Evolutionary conservation across 2,329 filamentous ascomycete species (phyloP).

Genomic region (Diplocarpon rosae): DNA sequence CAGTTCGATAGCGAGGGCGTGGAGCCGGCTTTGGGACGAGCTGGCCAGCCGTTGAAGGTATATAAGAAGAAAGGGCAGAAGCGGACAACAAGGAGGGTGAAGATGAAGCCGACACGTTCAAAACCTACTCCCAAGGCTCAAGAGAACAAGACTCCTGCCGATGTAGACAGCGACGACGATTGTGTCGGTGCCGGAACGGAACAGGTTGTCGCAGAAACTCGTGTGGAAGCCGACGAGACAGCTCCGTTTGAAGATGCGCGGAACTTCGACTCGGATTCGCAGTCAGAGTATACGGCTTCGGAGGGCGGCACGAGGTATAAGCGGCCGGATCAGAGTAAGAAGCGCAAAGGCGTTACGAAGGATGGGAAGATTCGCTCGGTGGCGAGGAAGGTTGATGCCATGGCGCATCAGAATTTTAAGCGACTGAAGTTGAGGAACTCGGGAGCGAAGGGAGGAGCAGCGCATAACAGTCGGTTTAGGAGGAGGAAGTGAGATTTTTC

Average conservation of each 20-base stretch:
- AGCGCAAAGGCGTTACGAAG: conserved; percentile 18
- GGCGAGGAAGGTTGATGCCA: conserved; percentile 49
- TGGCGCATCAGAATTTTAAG: conserved; percentile 57
- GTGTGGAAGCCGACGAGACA: conserved; percentile 12
- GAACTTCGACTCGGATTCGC: conserved; percentile 25
- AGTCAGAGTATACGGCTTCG: conserved; percentile 27
- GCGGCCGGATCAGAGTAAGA: conserved; percentile 24
- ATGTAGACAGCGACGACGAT: conserved; percentile 31
- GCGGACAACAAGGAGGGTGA: conserved; percentile 59
- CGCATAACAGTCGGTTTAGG: conserved; percentile 46
- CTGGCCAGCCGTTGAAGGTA: conserved; percentile 47
- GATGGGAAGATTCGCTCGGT: conserved; percentile 38
- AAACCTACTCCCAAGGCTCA: conserved; percentile 37
- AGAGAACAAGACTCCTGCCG: conserved; percentile 20
- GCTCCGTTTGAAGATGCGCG: conserved; percentile 18
- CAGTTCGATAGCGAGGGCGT: conserved; percentile 44
- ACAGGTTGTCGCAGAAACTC: conserved; percentile 17
- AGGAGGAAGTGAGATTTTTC: conserved; percentile 34
- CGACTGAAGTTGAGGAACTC: conserved; percentile 51
- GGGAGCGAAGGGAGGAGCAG: conserved; percentile 50
- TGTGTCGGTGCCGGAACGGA: conserved; percentile 14
- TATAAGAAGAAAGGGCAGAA: conserved; percentile 83
- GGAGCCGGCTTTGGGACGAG: conserved; percentile 33
- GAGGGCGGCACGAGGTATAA: conserved; percentile 28
- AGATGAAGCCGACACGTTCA: conserved; percentile 44